Base-by-base conservation (phyloP, 73 alveolate species). In the Vitrella brassicaformis region DNA sequence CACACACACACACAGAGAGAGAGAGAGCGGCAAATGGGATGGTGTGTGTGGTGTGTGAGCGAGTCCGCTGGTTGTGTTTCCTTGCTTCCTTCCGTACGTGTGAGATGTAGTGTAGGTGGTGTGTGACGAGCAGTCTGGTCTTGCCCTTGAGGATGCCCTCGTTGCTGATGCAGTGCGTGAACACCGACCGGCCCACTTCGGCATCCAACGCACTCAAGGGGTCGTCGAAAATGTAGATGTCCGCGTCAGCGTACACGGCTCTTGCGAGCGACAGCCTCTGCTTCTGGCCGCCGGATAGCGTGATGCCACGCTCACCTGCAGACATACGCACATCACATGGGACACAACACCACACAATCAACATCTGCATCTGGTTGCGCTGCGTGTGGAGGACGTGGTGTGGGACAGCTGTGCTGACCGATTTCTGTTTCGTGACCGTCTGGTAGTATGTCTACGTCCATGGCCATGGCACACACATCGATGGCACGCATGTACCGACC, bases 371-470 rank as follows among this genome's bases (percentile, higher is more conserved):
- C n/a, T n/a, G n/a, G n/a, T n/a, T n/a, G n/a, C n/a, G n/a, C n/a
- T n/a, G n/a, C n/a, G n/a, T n/a, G n/a, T n/a, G n/a, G n/a, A n/a
- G n/a, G n/a, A n/a, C n/a, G n/a, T n/a, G n/a, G n/a, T n/a, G n/a
- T n/a, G n/a, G n/a, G n/a, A n/a, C n/a, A n/a, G n/a, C 96, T 94
- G 74, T 87, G 84, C 68, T 90, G 94, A 18, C 96, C 96, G 31
- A 90, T 84, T 78, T 84, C 90, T 10, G 94, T 87, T 45, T 26
- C 31, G 32, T 90, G 94, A 47, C 92, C 94, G 30, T 82, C 85
- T 66, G 86, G 85, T 29, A 90, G 70, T 0, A 80, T 28, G 28
- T 87, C 86, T 18, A 90, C 45, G 68, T 90, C 96, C 9, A 73
- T 74, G 29, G 28, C 47, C 1, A 90, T 65, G 56, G 78, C 74